Evolutionary conservation across 2,329 filamentous ascomycete species (phyloP).

Genomic region (Pleomassaria siparia): DNA sequence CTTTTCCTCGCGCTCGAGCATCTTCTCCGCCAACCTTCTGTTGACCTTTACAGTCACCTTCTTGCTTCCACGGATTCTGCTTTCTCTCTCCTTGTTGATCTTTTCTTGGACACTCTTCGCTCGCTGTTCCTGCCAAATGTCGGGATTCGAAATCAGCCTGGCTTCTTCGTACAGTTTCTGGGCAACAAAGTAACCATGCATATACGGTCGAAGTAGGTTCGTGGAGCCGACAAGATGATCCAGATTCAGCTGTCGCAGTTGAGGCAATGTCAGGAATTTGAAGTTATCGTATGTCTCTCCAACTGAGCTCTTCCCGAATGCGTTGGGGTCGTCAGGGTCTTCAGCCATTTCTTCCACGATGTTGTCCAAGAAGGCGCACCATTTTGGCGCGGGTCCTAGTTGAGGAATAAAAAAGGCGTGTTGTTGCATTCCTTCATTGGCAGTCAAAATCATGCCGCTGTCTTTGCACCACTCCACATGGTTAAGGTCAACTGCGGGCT

Average conservation of each 20-base stretch:
- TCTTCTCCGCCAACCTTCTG: conserved; percentile 65
- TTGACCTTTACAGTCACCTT: conserved; percentile 93
- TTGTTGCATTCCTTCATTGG: conserved; percentile 94
- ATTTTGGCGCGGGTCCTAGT: conserved; percentile 87
- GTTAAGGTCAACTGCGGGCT: conserved; percentile 93
- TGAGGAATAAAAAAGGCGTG: conserved; percentile 95
- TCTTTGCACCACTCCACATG: conserved; percentile 90
- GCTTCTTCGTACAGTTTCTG: conserved; percentile 96
- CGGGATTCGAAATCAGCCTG: conserved; percentile 87
- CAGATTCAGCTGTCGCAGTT: conserved; percentile 82
- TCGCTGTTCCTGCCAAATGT: conserved; percentile 89
- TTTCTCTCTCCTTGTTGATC: conserved; percentile 96
- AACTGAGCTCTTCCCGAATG: conserved; percentile 55
- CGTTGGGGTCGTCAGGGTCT: conserved; percentile 64
- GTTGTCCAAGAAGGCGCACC: conserved; percentile 96
- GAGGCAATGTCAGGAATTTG: conserved; percentile 91
- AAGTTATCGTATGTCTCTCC: conserved; percentile 96
- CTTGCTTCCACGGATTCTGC: conserved; percentile 88
- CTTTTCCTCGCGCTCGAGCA: conserved; percentile 71
- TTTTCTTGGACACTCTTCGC: conserved; percentile 90
- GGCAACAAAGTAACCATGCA: conserved; percentile 98
- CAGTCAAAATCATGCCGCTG: conserved; percentile 92
- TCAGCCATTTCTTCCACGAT: conserved; percentile 99
- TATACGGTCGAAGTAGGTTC: conserved; percentile 87
- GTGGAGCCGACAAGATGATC: conserved; percentile 89